phyloP scores from a whole-genome alignment of 805 yeast genomes.

The Wickerhamiella sergipiensis region DNA sequence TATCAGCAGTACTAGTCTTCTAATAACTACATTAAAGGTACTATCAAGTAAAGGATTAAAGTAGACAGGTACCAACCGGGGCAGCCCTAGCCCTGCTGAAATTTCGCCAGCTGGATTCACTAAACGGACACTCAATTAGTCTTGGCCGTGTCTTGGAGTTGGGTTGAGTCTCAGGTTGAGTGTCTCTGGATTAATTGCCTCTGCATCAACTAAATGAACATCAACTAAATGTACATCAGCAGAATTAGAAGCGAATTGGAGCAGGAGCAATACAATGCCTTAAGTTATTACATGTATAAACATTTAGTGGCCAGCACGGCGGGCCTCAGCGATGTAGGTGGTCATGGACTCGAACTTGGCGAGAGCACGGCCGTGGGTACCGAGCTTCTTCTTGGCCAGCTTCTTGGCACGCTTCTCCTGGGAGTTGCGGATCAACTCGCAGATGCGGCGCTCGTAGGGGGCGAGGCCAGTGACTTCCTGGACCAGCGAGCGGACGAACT shows the following conservation, averaged over 20 bases:
- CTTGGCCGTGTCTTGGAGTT: too few species aligned
- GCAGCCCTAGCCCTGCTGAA: not conserved
- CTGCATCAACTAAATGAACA: too few species aligned
- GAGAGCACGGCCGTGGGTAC: conserved; percentile 99
- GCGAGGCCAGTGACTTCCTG: conserved; percentile 98
- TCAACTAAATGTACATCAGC: too few species aligned
- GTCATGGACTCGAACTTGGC: conserved; percentile 98
- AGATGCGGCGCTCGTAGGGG: conserved; percentile 99
- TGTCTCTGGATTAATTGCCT: too few species aligned
- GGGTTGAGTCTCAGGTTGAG: too few species aligned
- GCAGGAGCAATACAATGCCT: not conserved
- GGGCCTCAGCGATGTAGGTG: conserved; percentile 89
- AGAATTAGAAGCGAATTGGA: too few species aligned
- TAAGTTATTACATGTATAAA: not conserved
- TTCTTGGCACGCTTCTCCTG: conserved; percentile 99
- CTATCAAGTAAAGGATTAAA: too few species aligned
- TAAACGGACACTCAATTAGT: too few species aligned
- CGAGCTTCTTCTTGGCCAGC: conserved; percentile 98
- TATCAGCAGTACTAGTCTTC: too few species aligned
- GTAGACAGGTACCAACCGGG: too few species aligned
- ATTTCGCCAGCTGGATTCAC: too few species aligned
- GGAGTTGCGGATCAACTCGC: conserved; percentile 98
- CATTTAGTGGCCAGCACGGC: conserved; percentile 31
- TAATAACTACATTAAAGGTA: too few species aligned
- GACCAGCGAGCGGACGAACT: conserved; percentile 88